A percentile compares a stretch with the other conserved stretches of the same genome.
These are phyloP conservation scores for Sclerotinia sclerotiorum DNA, from an alignment of 2,329 filamentous ascomycete genomes.

Conservation along the genomic window DNA sequence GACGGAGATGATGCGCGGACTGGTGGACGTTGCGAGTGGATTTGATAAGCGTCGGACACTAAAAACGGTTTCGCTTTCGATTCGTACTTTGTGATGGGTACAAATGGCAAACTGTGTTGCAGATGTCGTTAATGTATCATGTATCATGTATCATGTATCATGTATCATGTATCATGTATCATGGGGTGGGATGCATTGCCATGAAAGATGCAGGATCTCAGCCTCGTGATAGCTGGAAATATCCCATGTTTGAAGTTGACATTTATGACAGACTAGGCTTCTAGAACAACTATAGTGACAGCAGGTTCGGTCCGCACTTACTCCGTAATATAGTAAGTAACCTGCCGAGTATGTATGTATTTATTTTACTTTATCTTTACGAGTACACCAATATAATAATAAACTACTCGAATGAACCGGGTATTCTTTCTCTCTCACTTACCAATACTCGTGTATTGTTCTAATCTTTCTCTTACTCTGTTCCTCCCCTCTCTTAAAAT, in stretches of 20 bases:
- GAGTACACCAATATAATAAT: neutral
- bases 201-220: neutral
- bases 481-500: neutral
- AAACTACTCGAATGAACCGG: neutral
- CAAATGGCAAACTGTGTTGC: neutral
- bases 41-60: neutral
- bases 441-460: neutral
- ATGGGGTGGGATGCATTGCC: neutral
- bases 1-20: neutral
- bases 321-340: neutral
- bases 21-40: neutral
- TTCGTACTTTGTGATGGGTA: neutral
- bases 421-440: neutral
- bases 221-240: neutral
- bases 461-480: neutral
- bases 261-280: neutral
- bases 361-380: neutral
- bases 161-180: neutral
- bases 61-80: neutral
- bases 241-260: too few species aligned
- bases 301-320: neutral
- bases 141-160: neutral
- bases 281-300: conserved; percentile 1
- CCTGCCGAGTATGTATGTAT: too few species aligned
- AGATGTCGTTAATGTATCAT: neutral